These are phyloP conservation scores for Aspergillus pseudoglaucus DNA, from an alignment of 2,329 filamentous ascomycete genomes.

Conservation along the genomic window DNA sequence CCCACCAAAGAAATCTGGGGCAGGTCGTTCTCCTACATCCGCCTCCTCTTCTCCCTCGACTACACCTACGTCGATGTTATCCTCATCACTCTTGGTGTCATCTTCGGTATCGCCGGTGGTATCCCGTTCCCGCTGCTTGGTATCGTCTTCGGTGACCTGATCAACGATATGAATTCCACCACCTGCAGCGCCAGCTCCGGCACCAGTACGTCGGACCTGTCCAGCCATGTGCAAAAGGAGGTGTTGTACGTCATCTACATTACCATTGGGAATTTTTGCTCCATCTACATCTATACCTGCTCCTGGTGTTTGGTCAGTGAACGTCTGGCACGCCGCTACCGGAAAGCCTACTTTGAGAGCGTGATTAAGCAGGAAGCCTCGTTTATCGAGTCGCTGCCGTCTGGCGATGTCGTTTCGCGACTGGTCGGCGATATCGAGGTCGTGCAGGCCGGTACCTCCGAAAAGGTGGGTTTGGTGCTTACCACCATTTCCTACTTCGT, in stretches of 20 bases:
- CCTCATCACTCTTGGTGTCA: constrained; percentile 21
- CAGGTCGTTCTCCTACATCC: constrained; percentile 17
- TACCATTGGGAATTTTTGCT: constrained; percentile 55
- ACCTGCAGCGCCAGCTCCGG: constrained; percentile 16
- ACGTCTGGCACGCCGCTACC: constrained; percentile 56
- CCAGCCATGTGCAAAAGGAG: constrained; percentile 34
- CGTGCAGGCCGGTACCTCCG: constrained; percentile 61
- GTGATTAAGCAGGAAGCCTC: constrained; percentile 55
- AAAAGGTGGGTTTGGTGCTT: constrained; percentile 63
- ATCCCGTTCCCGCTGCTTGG: constrained; percentile 34
- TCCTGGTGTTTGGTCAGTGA: constrained; percentile 61
- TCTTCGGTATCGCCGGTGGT: constrained; percentile 30
- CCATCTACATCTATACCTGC: constrained; percentile 58
- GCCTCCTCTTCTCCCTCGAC: constrained; percentile 21
- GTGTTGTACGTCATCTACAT: constrained; percentile 59
- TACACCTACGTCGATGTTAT: constrained; percentile 22
- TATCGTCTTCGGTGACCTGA: constrained; percentile 35
- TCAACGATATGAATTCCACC: constrained; percentile 31
- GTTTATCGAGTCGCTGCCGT: constrained; percentile 58
- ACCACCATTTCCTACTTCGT: constrained; percentile 59
- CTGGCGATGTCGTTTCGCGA: constrained; percentile 57
- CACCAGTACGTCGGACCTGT: constrained; percentile 6
- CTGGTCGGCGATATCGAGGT: constrained; percentile 60
- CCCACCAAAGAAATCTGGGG: constrained; percentile 14
- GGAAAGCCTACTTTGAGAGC: constrained; percentile 53